Evolutionary conservation across 768 basidiomycete species (phyloP).

Genomic region (Boletus speciosus): DNA sequence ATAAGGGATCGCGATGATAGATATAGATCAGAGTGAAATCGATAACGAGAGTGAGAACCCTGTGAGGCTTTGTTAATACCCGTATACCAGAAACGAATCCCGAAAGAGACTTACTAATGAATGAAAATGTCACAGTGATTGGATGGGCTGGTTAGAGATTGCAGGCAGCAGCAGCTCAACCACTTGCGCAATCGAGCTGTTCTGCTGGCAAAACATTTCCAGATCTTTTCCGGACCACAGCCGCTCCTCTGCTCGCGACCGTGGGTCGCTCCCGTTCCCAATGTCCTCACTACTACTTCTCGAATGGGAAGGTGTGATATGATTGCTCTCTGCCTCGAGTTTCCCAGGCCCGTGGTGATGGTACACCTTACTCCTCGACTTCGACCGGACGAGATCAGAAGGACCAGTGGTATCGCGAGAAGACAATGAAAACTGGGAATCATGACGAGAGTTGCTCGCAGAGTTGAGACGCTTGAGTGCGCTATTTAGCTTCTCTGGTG

Average conservation of each 20-base stretch:
- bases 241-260: constrained; percentile 42
- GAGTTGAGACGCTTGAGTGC: constrained; percentile 34
- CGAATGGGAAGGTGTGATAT: constrained; percentile 21
- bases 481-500: constrained; percentile 31
- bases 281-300: constrained; percentile 32
- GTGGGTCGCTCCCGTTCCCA: constrained; percentile 30
- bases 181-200: constrained; percentile 77
- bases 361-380: constrained; percentile 69
- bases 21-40: constrained; percentile 23
- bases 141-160: constrained; percentile 37
- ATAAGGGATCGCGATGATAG: constrained; percentile 24
- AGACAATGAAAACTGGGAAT: constrained; percentile 24
- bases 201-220: constrained; percentile 82
- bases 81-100: background rate
- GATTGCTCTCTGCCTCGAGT: constrained; percentile 52
- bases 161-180: constrained; percentile 61
- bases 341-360: constrained; percentile 60
- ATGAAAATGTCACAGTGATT: constrained; percentile 19
- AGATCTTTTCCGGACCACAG: constrained; percentile 82
- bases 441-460: constrained; percentile 11
- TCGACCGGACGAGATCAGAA: constrained; percentile 54
- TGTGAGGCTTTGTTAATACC: constrained; percentile 13
- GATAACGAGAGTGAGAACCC: constrained; percentile 21
- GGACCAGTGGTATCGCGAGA: constrained; percentile 24
- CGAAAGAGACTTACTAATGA: constrained; percentile 21